phyloP scores from a whole-genome alignment of 345 rosid species.

The Eucalyptus marginata region DNA sequence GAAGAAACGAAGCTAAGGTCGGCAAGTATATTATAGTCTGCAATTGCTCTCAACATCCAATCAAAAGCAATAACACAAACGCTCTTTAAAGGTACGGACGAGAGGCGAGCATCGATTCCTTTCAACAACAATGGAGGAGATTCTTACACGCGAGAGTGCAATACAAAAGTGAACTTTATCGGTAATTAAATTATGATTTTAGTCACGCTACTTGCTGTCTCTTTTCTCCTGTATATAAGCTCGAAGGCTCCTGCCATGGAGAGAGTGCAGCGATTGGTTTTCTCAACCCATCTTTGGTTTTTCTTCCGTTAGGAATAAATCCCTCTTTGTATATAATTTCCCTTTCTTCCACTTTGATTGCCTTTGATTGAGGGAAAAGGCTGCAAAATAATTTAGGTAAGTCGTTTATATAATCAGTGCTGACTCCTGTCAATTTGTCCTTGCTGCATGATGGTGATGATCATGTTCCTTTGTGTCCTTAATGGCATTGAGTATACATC shows the following conservation, averaged over 20 bases:
- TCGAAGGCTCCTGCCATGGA: background rate
- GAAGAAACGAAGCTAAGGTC: background rate
- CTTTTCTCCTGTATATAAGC: slow-evolving; percentile 12
- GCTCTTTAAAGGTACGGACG: slow-evolving; percentile 1
- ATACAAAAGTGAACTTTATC: background rate
- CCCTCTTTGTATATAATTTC: background rate
- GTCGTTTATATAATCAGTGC: background rate
- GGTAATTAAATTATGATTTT: background rate
- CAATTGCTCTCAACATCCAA: background rate
- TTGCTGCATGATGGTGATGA: background rate
- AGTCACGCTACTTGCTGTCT: background rate
- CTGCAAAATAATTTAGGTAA: background rate
- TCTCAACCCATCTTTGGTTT: background rate
- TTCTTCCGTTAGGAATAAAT: background rate
- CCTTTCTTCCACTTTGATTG: background rate
- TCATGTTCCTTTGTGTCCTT: background rate
- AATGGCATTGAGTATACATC: background rate
- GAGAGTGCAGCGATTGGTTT: slow-evolving; percentile 13
- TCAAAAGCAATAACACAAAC: background rate
- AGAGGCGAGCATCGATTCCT: slow-evolving; percentile 14
- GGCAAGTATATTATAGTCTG: background rate
- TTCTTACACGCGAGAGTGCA: slow-evolving; percentile 6
- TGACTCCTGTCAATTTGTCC: background rate
- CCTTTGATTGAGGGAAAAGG: background rate
- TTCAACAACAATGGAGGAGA: slow-evolving; percentile 29